phyloP scores from a whole-genome alignment of 495 filamentous ascomycete species.

The Podospora conica region DNA sequence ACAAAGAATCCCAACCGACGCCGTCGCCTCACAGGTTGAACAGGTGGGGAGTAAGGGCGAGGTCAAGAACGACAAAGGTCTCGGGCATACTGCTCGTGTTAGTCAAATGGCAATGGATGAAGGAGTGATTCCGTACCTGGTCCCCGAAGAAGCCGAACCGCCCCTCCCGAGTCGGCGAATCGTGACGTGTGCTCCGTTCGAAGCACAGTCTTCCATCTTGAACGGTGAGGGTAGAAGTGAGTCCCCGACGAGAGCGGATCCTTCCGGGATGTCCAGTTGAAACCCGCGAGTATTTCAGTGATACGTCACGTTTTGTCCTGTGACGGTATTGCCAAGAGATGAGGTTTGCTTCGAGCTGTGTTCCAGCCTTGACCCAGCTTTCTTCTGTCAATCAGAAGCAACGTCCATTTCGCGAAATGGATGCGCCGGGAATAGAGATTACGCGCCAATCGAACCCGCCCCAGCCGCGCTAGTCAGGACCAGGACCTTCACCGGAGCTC shows the following conservation, averaged over 20 bases:
- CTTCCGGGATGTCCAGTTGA: background rate
- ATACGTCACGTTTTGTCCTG: background rate
- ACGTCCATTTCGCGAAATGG: background rate
- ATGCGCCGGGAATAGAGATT: background rate
- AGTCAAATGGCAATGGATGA: background rate
- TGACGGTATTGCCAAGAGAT: too few relatives aligned
- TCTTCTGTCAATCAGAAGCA: background rate
- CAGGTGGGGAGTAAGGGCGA: too few relatives aligned
- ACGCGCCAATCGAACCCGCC: background rate
- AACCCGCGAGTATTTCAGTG: background rate
- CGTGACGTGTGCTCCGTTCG: background rate
- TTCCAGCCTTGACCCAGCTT: too few relatives aligned
- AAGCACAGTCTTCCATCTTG: background rate
- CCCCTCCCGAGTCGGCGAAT: background rate
- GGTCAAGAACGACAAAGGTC: too few relatives aligned
- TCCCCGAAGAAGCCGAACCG: background rate
- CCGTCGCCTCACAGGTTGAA: background rate
- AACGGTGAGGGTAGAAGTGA: background rate
- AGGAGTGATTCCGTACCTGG: background rate
- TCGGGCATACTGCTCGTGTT: background rate
- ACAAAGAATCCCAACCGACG: background rate
- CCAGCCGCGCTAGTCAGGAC: too few relatives aligned
- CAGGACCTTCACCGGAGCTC: background rate
- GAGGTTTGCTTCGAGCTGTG: too few relatives aligned
- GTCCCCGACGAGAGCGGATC: background rate